Base-by-base conservation (phyloP, 768 basidiomycete genomes). In the Lactifluus volemus region DNA sequence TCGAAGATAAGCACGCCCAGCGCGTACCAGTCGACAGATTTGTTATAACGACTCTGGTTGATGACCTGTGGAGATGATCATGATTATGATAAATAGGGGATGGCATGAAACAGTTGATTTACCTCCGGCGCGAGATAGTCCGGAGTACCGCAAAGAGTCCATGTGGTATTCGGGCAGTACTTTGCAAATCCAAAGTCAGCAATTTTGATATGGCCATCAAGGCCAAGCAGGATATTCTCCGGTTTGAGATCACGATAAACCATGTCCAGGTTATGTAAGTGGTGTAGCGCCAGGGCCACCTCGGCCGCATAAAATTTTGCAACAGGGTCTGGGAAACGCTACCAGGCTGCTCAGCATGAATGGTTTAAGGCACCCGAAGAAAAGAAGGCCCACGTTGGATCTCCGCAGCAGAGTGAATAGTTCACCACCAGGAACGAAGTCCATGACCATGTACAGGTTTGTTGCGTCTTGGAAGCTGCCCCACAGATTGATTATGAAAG, bases 401-500 rank as follows among this genome's bases (percentile, higher is more conserved):
- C 93, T 81, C 65, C 95, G 82, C 63, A 98, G 74, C 56, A 98
- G 83, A 14, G 93, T 94, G 73, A 98, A 99, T 5, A 99, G 80
- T 72, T 99, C 97, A 15, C 97, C 97, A 8, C 97, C 97, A 4
- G 94, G 91, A 3, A 92, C 92, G 72, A 91, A 98, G 76, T 87
- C 95, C 84, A 98, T 90, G 58, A 98, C 88, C 92, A 99, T 96
- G 78, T 98, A 99, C 14, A 98, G 80, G 72, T 98, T 98, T 19
- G 88, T 74, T 38, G 84, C 73, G 69, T 98, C 97, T 70, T 98
- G 97, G 71, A 95, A 95, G 4, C 86, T 84, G 38, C 95, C 95
- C 94, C 94, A 98, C 5, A 98, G 83, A 71, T 95, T 98, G 76
- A 98, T 84, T 67, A 98, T 90, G 74, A 98, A 92, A 2, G 93